phyloP scores from a whole-genome alignment of 2,329 filamentous ascomycete genomes.

The Thelonectria blattea region DNA sequence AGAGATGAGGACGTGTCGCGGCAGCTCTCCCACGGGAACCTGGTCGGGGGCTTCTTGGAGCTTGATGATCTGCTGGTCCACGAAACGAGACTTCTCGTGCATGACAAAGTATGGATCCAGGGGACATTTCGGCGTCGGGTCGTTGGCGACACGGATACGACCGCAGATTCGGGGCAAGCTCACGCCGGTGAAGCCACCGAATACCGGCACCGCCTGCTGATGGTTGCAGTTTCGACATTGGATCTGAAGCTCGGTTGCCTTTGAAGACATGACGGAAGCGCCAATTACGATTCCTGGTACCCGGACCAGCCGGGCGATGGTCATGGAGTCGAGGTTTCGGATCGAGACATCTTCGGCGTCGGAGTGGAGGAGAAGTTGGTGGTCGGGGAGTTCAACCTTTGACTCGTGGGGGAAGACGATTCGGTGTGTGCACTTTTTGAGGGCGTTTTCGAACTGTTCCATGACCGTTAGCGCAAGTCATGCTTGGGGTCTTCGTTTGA shows the following conservation, averaged over 20 bases:
- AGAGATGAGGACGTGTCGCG: constrained; percentile 91
- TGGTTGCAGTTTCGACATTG: constrained; percentile 88
- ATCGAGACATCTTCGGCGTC: constrained; percentile 91
- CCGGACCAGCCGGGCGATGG: constrained; percentile 91
- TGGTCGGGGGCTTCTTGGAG: constrained; percentile 97
- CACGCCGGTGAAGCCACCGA: constrained; percentile 87
- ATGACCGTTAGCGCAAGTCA: constrained; percentile 10
- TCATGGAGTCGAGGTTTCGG: constrained; percentile 88
- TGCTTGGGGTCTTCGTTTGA: not conserved
- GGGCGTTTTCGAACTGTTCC: constrained; percentile 83
- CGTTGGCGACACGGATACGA: constrained; percentile 67
- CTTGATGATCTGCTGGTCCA: constrained; percentile 98
- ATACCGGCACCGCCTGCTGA: constrained; percentile 71
- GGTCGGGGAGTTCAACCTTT: constrained; percentile 76
- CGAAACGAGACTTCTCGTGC: constrained; percentile 92
- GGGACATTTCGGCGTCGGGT: constrained; percentile 77
- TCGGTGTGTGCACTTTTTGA: constrained; percentile 89
- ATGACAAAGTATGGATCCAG: constrained; percentile 95
- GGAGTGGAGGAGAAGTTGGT: constrained; percentile 94
- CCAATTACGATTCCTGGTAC: constrained; percentile 98
- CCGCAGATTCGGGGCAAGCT: constrained; percentile 81
- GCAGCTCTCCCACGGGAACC: constrained; percentile 94
- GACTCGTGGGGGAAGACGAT: constrained; percentile 84
- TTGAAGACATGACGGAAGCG: constrained; percentile 94
- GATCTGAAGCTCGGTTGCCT: constrained; percentile 85